Base-by-base conservation (phyloP, 129 eudicot genomes). In the Flaveria bidentis region DNA sequence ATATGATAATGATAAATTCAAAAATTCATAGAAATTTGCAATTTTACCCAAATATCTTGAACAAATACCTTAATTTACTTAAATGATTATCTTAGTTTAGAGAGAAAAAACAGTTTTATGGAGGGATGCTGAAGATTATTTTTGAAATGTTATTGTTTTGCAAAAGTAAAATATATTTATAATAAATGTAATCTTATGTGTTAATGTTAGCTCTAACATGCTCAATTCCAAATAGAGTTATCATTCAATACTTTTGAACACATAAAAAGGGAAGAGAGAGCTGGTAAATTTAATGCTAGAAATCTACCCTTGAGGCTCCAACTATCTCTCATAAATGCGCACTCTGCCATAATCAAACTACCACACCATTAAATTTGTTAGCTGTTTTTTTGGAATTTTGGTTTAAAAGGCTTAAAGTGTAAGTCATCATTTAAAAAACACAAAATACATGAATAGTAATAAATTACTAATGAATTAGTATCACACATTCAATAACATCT, bases 231-330 rank as follows among this genome's bases (percentile, higher is more conserved):
- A 22, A 23, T 20, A 22, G 33, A 58, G 65, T 58, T 10, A 9
- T 20, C 41, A 61, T 13, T 58, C 65, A 20, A 2, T 22, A 58
- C 7, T 13, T 61, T 61, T 63, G 45, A 63, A 30, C 20, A 63
- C 45, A 63, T 63, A 57, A 50, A 17, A 28, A 64, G 42, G 39
- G 49, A 2, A 17, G 50, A 55, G 2, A 20, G 7, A 20, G 14
- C 49, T 6, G 57, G 70, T 73, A 72, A 66, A 80, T 72, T 80
- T 64, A 72, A 72, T 80, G 78, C 78, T 64, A 62, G 25, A 80
- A 80, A 80, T 80, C 83, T 80, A 80, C 78, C 78, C 75, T 42
- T 51, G 66, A 16, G 28, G 39, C 76, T 72, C 55, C 73, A 71
- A 71, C 77, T 46, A 79, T 71, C 73, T 62, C 52, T 61, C 77